Conservation (phyloP, 106 monocot species). For the Allium cepa region DNA sequence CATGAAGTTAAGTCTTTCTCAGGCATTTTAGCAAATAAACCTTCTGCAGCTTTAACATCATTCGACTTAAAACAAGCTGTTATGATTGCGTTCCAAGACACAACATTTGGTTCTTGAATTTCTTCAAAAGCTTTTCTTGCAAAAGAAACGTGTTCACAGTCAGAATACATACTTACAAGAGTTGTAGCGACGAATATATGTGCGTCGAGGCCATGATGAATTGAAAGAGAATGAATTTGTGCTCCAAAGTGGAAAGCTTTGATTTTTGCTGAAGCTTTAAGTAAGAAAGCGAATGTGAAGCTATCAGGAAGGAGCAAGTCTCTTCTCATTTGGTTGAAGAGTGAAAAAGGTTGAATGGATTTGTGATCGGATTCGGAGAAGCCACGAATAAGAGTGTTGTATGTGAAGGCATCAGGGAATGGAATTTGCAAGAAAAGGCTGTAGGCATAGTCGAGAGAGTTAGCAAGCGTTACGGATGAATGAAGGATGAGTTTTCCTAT, state of each 20-base stretch:
- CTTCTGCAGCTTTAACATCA: slow-evolving; percentile 23
- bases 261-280: slow-evolving; percentile 47
- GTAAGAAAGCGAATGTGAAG: slow-evolving; percentile 66
- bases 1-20: slow-evolving; percentile 44
- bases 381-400: slow-evolving; percentile 59
- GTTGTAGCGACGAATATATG: slow-evolving; percentile 62
- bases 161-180: slow-evolving; percentile 48
- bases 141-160: slow-evolving; percentile 15
- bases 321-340: slow-evolving; percentile 27
- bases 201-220: slow-evolving; percentile 30
- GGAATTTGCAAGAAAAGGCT: slow-evolving; percentile 31
- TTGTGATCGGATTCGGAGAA: slow-evolving; percentile 21
- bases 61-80: slow-evolving; percentile 33
- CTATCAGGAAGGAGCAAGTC: slow-evolving; percentile 30
- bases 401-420: slow-evolving; percentile 43
- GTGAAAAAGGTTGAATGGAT: slow-evolving; percentile 16
- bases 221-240: slow-evolving; percentile 39
- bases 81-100: slow-evolving; percentile 54
- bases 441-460: slow-evolving; percentile 22
- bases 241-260: slow-evolving; percentile 12
- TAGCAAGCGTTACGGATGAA: slow-evolving; percentile 24
- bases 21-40: slow-evolving; percentile 36
- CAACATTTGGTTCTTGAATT: slow-evolving; percentile 44
- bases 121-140: slow-evolving; percentile 40
- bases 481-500: slow-evolving; percentile 40